phyloP scores from a whole-genome alignment of 768 basidiomycete species.

The Pleurotus eryngii region DNA sequence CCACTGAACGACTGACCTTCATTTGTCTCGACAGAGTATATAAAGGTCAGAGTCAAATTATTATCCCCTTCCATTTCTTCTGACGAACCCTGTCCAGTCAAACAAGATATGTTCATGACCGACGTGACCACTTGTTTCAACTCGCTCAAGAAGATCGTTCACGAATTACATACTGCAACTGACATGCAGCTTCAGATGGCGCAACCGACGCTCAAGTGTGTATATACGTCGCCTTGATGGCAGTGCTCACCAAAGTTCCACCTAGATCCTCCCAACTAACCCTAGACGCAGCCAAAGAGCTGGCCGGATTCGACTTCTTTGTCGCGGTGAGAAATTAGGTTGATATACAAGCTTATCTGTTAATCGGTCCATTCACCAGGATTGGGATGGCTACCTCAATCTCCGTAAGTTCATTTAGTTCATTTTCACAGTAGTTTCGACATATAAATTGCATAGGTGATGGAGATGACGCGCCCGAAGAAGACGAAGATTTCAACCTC shows the following conservation, averaged over 20 bases:
- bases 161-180: constrained; percentile 51
- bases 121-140: constrained; percentile 80
- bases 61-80: background rate
- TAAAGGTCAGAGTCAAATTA: constrained; percentile 32
- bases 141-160: constrained; percentile 74
- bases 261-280: constrained; percentile 49
- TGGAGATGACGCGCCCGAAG: constrained; percentile 21
- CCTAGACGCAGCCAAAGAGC: constrained; percentile 43
- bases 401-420: constrained; percentile 23
- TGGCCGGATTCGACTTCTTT: constrained; percentile 60
- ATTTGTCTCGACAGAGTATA: constrained; percentile 34
- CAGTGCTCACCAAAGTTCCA: constrained; percentile 3
- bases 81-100: constrained; percentile 43
- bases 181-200: constrained; percentile 67
- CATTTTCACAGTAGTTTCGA: background rate
- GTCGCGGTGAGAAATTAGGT: constrained; percentile 44
- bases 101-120: constrained; percentile 77
- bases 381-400: constrained; percentile 65
- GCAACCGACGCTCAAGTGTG: constrained; percentile 62
- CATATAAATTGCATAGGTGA: background rate
- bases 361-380: constrained; percentile 28
- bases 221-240: background rate
- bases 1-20: background rate
- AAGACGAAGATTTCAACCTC: constrained; percentile 54
- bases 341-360: background rate